Evolutionary conservation across 2,329 filamentous ascomycete species (phyloP), one percentile per base, ranked within the genome.

Genomic region (Cryoendolithus antarcticus): DNA sequence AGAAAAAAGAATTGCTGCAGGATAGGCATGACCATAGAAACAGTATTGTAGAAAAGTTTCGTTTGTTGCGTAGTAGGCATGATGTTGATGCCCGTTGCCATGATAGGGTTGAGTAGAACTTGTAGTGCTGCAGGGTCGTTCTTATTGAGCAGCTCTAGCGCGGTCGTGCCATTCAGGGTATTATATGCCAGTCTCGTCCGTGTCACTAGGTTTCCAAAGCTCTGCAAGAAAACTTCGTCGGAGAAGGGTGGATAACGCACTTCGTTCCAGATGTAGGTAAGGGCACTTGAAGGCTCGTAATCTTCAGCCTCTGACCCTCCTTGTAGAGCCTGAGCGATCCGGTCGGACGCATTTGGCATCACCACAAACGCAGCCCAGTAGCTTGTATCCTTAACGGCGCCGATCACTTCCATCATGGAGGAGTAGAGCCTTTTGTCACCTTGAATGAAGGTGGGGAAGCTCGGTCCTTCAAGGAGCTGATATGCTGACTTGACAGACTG

Each of bases 1-100:
- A 69, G 51, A 45, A 62, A 70, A 56, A 69, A 69, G 54, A 70
- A 70, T 44, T 69, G 61, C 40, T 65, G 61, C 28, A 70, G 60
- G 8, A 69, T 48, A n/a, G 65, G 60, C 27, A 69, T 54, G 34
- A 66, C 62, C 37, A 68, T 60, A 3, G 59, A 54, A 5, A 67
- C 48, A 0, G 63, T 69, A 44, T 68, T 69, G 50, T 67, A 66
- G 37, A 69, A 55, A 1, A 64, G 48, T 2, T 62, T 51, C 19
- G 19, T 21, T 21, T 21, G 19, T 21, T 21, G 19, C 0, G 52
- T 39, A 0, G 64, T 67, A 0, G 58, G 52, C 39, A 65, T 59
- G 38, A 69, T 55, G 45, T 69, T 61, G 34, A 56, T 44, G 2
- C 47, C 50, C 4, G 48, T 42, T 4, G 62, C 45, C 6, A 46